phyloP scores from a whole-genome alignment of 2,329 filamentous ascomycete genomes.

The Penicillium freii region DNA sequence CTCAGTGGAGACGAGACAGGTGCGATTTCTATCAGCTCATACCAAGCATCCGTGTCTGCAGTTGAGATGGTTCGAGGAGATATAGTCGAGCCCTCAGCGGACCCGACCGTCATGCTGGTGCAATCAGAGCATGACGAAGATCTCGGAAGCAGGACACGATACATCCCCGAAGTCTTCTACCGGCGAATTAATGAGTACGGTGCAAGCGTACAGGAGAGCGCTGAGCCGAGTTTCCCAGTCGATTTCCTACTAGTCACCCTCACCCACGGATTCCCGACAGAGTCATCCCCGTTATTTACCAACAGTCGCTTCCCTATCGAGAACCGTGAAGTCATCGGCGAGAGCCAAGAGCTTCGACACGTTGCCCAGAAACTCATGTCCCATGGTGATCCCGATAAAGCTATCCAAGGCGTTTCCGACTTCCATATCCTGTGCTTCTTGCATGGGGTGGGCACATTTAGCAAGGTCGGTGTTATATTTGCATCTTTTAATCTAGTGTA shows the following conservation, averaged over 20 bases:
- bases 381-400: conserved; percentile 59
- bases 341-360: conserved; percentile 74
- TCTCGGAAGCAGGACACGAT: conserved; percentile 67
- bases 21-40: conserved; percentile 83
- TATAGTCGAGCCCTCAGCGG: conserved; percentile 90
- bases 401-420: conserved; percentile 73
- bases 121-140: conserved; percentile 83
- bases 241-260: conserved; percentile 95
- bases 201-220: conserved; percentile 93
- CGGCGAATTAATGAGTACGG: conserved; percentile 94
- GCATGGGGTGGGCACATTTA: conserved; percentile 74
- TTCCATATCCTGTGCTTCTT: conserved; percentile 94
- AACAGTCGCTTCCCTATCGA: conserved; percentile 77
- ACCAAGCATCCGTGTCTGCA: conserved; percentile 91
- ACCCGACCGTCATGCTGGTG: conserved; percentile 91
- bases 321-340: conserved; percentile 82
- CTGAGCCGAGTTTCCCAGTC: conserved; percentile 92
- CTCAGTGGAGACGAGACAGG: conserved; percentile 89
- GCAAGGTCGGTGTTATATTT: conserved; percentile 63
- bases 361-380: conserved; percentile 68
- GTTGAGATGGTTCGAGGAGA: conserved; percentile 97
- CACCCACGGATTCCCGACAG: conserved; percentile 90
- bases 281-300: conserved; percentile 73
- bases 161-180: conserved; percentile 98
- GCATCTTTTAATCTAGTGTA: conserved; percentile 1